Evolutionary conservation across 306 rosid genomes (phyloP).

Genomic region (Dicorynia guianensis): DNA sequence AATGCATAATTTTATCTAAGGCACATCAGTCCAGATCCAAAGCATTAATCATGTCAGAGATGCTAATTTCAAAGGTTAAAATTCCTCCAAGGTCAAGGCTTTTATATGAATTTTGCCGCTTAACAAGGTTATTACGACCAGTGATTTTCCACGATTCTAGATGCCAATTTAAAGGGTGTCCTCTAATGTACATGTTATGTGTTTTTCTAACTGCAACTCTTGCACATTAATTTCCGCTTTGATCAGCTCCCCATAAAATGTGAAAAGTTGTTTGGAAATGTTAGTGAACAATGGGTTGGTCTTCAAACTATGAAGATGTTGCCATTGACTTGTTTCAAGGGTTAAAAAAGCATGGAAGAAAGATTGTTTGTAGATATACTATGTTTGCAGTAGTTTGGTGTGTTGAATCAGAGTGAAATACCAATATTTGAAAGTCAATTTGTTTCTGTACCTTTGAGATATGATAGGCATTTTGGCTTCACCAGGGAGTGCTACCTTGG

Average conservation of each 20-base stretch:
- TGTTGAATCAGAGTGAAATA: not conserved
- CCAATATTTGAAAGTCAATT: not conserved
- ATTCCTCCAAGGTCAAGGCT: not conserved
- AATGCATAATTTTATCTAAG: not conserved
- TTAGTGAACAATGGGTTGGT: constrained; percentile 3
- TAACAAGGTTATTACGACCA: not conserved
- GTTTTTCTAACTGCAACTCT: not conserved
- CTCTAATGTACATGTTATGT: not conserved
- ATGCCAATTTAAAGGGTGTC: constrained; percentile 4
- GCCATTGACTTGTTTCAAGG: not conserved
- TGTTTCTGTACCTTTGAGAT: not conserved
- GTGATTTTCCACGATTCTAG: not conserved
- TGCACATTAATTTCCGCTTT: constrained; percentile 13
- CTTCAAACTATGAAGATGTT: constrained; percentile 4
- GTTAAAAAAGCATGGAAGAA: not conserved
- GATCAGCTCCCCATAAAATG: constrained; percentile 12
- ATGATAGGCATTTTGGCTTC: not conserved
- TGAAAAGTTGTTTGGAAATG: not conserved
- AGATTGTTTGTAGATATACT: not conserved
- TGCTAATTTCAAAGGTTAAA: constrained; percentile 1
- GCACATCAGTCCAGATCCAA: not conserved
- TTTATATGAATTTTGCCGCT: not conserved
- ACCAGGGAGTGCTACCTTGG: not conserved
- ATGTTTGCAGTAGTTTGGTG: not conserved
- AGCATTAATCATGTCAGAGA: not conserved